Base-by-base conservation (phyloP, 1,284 basidiomycete genomes). In the Sphaerobolus stellatus region DNA sequence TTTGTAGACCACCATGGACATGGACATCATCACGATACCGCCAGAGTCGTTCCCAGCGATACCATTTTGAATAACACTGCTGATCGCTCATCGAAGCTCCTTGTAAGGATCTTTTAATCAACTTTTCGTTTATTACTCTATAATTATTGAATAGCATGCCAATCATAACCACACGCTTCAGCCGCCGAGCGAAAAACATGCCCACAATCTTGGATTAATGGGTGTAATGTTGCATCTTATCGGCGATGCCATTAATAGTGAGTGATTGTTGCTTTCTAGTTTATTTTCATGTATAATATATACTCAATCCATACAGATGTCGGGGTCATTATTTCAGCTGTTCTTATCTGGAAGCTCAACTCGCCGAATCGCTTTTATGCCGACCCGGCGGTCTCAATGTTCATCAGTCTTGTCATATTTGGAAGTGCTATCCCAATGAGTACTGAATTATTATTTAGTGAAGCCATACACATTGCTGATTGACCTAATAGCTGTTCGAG, bases 171-270 rank as follows among this genome's bases (percentile, higher is more conserved):
- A 79, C 61, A 71, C 69, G 22, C 55, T 71, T 24, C 63, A 73
- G 38, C 73, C 71, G 48, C 73, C 74, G 8, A 52, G 56, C 34
- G 48, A 56, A 33, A 56, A 58, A 24, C 66, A 67, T 28, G 68
- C 71, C 48, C 66, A 68, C 31, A 77, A 78, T 57, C 58, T 75
- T 18, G 77, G 76, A 27, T 57, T 78, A 13, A 56, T 72, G 47
- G 76, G 73, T 5, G 76, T 79, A 14, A 62, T 79, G 14, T 62
- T 75, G 34, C 77, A 79, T 63, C 65, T 79, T 30, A 61, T 75
- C 27, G 76, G 76, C 8, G 77, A 79, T 58, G 77, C 76, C 16
- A 61, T 75, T 16, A 78, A 79, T 59, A 79, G 77, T 76, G 58
- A 28, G 72, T 61, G 4, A 13, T 41, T 14, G 13, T 20, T 38